A percentile compares a stretch with the other conserved stretches of the same genome.
These are phyloP conservation scores for Globisporangium abappressorium DNA, from an alignment of 352 stramenopile genomes.

Conservation along the genomic window DNA sequence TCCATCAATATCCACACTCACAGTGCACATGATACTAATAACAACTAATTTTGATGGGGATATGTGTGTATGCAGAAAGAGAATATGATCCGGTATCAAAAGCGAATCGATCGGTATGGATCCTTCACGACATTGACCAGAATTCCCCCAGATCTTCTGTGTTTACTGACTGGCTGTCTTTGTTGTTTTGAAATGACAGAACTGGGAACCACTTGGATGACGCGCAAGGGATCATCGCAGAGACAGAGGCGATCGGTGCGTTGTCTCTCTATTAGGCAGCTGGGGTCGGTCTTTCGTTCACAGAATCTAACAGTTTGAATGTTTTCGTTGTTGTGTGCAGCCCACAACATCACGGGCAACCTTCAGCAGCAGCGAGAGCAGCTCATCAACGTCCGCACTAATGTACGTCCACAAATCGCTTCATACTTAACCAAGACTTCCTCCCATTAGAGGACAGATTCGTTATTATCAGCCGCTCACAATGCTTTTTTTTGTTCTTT, in stretches of 20 bases:
- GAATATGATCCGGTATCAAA: constrained; percentile 70
- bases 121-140: background rate
- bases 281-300: background rate
- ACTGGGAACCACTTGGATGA: constrained; percentile 72
- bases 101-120: constrained; percentile 55
- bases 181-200: constrained; percentile 16
- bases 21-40: background rate
- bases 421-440: background rate
- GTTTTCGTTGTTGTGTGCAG: constrained; percentile 13
- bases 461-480: background rate
- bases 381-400: constrained; percentile 69
- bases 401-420: constrained; percentile 39
- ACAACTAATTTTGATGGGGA: background rate
- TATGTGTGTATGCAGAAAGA: constrained; percentile 38
- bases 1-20: too few species aligned
- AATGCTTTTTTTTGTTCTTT: background rate
- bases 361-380: constrained; percentile 67
- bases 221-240: constrained; percentile 61
- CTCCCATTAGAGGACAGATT: background rate
- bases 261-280: background rate
- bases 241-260: constrained; percentile 62
- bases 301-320: background rate
- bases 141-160: background rate
- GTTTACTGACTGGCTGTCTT: background rate
- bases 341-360: constrained; percentile 71